These are phyloP conservation scores for Syzygium syzygioides DNA, from an alignment of 441 rosid genomes.

Conservation along the genomic window DNA sequence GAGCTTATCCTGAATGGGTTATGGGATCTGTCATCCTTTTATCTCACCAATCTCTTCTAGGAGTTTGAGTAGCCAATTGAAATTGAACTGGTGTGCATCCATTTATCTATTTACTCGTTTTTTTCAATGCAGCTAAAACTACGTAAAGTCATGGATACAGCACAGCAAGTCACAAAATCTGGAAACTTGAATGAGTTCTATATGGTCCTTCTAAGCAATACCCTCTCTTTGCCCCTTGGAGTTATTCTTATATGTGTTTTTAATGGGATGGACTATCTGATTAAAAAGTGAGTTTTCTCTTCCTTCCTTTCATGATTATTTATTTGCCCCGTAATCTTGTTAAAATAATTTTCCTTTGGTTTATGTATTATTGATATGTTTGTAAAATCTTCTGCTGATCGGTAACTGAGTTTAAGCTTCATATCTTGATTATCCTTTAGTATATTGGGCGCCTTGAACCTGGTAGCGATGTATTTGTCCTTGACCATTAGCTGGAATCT, in stretches of 20 bases:
- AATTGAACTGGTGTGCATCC: neutral
- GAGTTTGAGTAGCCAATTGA: neutral
- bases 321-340: neutral
- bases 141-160: conserved; percentile 92
- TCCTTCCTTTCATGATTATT: neutral
- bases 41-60: neutral
- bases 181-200: conserved; percentile 94
- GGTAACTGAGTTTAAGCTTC: neutral
- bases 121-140: conserved; percentile 67
- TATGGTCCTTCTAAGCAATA: conserved; percentile 91
- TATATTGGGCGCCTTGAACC: neutral
- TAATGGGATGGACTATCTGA: conserved; percentile 82
- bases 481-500: neutral
- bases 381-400: neutral
- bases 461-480: neutral
- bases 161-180: conserved; percentile 82
- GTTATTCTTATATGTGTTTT: conserved; percentile 61
- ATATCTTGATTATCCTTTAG: neutral
- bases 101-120: neutral
- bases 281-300: conserved; percentile 51
- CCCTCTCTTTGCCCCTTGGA: conserved; percentile 88
- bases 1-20: neutral
- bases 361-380: neutral
- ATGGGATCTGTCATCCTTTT: neutral
- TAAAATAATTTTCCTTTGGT: neutral